Evolutionary conservation across 441 rosid species (phyloP), one percentile per base, ranked within the genome.

Genomic region (Dalechampia spathulata): DNA sequence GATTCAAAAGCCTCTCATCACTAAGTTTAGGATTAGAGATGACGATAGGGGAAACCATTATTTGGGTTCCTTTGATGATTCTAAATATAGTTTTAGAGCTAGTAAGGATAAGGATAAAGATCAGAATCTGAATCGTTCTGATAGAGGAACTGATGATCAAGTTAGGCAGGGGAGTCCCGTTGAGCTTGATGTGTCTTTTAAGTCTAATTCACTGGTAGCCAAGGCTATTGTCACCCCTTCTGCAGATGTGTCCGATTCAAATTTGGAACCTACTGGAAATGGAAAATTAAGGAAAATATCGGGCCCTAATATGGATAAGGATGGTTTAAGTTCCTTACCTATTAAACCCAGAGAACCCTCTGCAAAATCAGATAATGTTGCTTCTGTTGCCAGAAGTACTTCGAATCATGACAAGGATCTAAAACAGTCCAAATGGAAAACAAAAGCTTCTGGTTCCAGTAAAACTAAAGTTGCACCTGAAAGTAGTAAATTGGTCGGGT

Each of bases 111-210:
- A 76, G 64, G 95, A 82, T 64, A 72, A 64, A 51, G 52, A 61
- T 54, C n/a, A n/a, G n/a, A n/a, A n/a, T n/a, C n/a, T n/a, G n/a
- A n/a, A n/a, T n/a, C n/a, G n/a, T n/a, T n/a, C n/a, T n/a, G n/a
- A n/a, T n/a, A n/a, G 57, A 21, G 10, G 39, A 5, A 37, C 67
- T 57, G 69, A 56, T 57, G 77, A 78, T 61, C 72, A 65, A 75
- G 75, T 54, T 50, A 79, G 83, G 64, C 79, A 71, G 56, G 78
- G 68, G 60, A 77, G 75, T 58, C 77, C 86, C 16, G 80, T 85
- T 21, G 82, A 87, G 64, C 92, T 91, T 64, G 92, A 90, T 74
- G 92, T 87, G 72, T 82, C 93, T 50, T 87, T 81, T 69, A 78
- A 87, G 70, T 88, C 93, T 40, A 86, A 86, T 74, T 73, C 82